Base-by-base conservation (phyloP, 2,329 filamentous ascomycete genomes). In the Rhexocercosporidium sp. region DNA sequence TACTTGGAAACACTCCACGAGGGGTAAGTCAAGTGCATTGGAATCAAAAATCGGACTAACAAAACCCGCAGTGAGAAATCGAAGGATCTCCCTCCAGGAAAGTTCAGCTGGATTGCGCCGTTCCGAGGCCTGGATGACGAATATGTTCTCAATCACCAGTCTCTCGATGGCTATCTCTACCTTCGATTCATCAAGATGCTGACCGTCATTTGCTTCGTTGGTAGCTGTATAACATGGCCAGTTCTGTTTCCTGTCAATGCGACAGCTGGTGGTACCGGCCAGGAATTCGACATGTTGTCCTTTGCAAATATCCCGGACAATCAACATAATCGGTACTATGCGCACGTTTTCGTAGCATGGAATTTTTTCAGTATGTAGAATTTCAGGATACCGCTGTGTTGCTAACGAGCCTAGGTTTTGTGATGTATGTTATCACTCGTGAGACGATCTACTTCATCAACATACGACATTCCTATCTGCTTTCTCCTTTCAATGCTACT, bases 381-480 rank as follows among this genome's bases (percentile, higher is more conserved):
- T 18, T 9, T 18, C 14, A 2, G 9, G 11, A 11, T 14, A 46
- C 9, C 22, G 4, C 27, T 9, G 7, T 5, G 2, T 44, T 49
- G 49, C 67, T 69, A 62, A 68, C 22, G 14, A 2, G 18, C 25
- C 11, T 16, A 74, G 88, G 86, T 51, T 97, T 97, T 77, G 85
- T 98, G 71, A 91, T 97, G 81, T 97, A 92, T 80, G 90, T 93
- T 75, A 88, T 98, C 69, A 91, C 94, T 65, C 88, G 94, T 67
- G 95, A 98, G 79, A 90, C 89, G 75, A 91, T 97, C 72, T 97
- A 90, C 85, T 97, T 92, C 79, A 91, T 97, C 82, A 97, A 96
- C 74, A 81, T 97, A 60, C 92, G 94, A 69, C 94, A 97, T 80
- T 94, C 94, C 0, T 97, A 96, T 80, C 87, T 96, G 54, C 86